Base-by-base conservation (phyloP, 1,139 yeast species). In the Suhomyces coccinellae region DNA sequence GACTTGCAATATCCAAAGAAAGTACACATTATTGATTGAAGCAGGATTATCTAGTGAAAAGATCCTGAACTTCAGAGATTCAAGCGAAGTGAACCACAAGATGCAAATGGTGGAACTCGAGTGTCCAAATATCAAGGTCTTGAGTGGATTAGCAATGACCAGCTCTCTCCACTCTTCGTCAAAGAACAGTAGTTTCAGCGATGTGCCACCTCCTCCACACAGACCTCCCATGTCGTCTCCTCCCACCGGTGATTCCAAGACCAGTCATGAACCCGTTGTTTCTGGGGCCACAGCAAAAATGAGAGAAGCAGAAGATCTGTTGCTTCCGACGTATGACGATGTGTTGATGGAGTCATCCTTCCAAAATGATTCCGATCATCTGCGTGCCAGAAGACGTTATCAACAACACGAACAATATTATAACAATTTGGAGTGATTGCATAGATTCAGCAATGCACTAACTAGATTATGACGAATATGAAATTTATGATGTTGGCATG, bases 1-100 rank as follows among this genome's bases (percentile, higher is more conserved):
- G 32, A 78, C 83, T 3, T 83, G 88, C 58, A 82, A 82, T 57
- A 73, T 83, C 13, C 58, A 71, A 4, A 65, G 87, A 38, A 57
- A 54, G n/a, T 82, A 83, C 54, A 58, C 62, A 11, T 50, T 82
- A 35, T 61, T 61, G 15, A 63, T 82, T 2, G 59, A 61, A 3
- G 82, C 71, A 1, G 82, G 78, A 3, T 68, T 83, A 46, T 63
- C 79, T 11, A 43, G 63, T 46, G 71, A 66, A 43, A 57, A 56
- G 41, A 52, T 68, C 9, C 7, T 31, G 14, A 66, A 63, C 40
- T 50, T 55, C 38, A 45, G 57, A 50, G 52, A 62, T 51, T 27
- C 52, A 9, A 38, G 48, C 4, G 67, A 62, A 36, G 16, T 52
- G 11, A 47, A 40, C 9, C 51, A 51, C 37, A 59, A 69, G 48